These are phyloP conservation scores for Prunus mongolica DNA, from an alignment of 306 rosid genomes.

Conservation along the genomic window DNA sequence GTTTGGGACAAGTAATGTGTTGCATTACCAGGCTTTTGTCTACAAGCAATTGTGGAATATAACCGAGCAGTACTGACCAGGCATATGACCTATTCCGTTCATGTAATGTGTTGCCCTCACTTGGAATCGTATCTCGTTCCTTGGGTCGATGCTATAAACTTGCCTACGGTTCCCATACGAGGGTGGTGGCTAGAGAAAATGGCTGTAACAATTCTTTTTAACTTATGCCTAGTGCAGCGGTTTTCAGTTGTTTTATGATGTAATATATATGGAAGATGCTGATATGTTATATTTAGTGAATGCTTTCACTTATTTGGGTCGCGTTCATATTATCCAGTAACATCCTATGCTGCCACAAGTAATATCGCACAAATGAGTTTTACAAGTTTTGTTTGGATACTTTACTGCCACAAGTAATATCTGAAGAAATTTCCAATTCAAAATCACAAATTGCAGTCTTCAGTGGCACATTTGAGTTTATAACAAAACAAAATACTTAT, in stretches of 20 bases:
- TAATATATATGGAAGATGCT: neutral
- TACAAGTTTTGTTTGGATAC: no score
- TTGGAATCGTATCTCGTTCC: neutral
- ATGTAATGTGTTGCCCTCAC: neutral
- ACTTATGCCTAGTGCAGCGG: neutral
- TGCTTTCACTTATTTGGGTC: no score
- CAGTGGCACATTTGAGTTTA: no score
- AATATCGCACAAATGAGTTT: no score
- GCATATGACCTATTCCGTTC: neutral
- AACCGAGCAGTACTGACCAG: neutral
- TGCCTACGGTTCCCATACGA: neutral
- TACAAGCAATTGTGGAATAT: slow-evolving; percentile 53
- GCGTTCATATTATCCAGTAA: no score
- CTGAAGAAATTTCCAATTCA: no score
- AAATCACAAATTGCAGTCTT: no score
- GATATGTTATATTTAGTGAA: neutral
- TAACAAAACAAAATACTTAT: no score
- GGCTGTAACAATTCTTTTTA: neutral
- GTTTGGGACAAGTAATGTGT: slow-evolving; percentile 47
- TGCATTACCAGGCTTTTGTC: slow-evolving; percentile 74
- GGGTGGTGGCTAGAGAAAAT: neutral
- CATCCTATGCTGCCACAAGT: no score
- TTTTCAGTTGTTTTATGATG: slow-evolving; percentile 2
- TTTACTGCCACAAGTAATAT: no score
- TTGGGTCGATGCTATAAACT: neutral